A percentile compares a stretch with the other conserved stretches of the same genome.
These are phyloP conservation scores for Leptographium wingfieldii DNA, from an alignment of 2,329 filamentous ascomycete genomes.

Conservation along the genomic window DNA sequence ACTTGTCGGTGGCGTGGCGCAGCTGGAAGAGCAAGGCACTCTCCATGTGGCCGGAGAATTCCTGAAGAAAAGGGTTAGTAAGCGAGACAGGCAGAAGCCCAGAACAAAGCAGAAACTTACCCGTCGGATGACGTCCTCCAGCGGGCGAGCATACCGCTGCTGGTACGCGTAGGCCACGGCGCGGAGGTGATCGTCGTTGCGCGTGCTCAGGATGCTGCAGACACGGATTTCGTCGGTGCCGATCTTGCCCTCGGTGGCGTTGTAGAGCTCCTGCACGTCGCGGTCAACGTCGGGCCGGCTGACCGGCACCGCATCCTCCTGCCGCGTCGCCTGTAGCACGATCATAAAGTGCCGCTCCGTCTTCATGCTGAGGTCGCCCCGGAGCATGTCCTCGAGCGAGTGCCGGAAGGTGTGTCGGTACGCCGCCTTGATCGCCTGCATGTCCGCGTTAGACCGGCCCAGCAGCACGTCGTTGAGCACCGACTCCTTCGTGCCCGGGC, in stretches of 20 bases:
- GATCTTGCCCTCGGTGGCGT: constrained; percentile 59
- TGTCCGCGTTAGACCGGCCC: constrained; percentile 71
- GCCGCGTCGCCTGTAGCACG: constrained; percentile 59
- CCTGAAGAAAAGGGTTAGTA: constrained; percentile 24
- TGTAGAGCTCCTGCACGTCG: constrained; percentile 66
- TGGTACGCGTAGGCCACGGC: constrained; percentile 69
- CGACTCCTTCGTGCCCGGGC: constrained; percentile 73
- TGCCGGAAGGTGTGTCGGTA: constrained; percentile 58
- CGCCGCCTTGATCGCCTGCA: constrained; percentile 70
- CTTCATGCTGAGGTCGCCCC: constrained; percentile 70
- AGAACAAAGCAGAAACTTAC: constrained; percentile 24
- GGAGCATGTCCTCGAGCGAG: constrained; percentile 59
- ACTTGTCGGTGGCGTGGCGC: constrained; percentile 63
- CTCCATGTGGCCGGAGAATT: constrained; percentile 90
- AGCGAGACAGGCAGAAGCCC: background rate
- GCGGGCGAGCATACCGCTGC: constrained; percentile 53
- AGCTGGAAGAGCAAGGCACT: constrained; percentile 71
- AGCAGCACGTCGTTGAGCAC: constrained; percentile 80
- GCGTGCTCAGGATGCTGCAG: constrained; percentile 62
- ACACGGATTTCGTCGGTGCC: constrained; percentile 66
- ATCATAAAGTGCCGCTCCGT: constrained; percentile 78
- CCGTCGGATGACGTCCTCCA: constrained; percentile 63
- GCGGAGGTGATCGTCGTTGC: constrained; percentile 72
- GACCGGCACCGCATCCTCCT: constrained; percentile 66
- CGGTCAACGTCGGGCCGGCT: constrained; percentile 60